Percentiles rank a stretch among this genome's conserved stretches.
phyloP scores from a whole-genome alignment of 345 rosid genomes.

The Eucalyptus grandis region DNA sequence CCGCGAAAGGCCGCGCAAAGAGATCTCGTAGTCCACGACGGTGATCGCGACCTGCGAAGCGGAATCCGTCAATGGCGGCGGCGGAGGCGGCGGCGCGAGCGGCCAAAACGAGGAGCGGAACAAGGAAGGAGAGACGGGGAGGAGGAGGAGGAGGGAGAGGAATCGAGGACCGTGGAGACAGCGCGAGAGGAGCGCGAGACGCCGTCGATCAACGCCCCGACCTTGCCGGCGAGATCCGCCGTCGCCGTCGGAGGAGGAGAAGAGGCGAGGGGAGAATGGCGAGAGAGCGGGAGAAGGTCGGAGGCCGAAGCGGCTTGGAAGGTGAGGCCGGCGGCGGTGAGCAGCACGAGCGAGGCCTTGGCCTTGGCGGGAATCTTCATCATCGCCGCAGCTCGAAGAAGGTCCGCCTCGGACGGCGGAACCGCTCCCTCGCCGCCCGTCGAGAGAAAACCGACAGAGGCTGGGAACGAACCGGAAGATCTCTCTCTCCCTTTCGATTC shows the following conservation, averaged over 20 bases:
- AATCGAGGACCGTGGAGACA: neutral
- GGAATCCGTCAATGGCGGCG: neutral
- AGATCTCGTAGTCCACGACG: constrained; percentile 60
- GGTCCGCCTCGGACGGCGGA: neutral
- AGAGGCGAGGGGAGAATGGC: neutral
- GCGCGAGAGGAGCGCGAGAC: neutral
- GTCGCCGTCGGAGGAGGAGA: neutral
- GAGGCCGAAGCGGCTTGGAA: neutral
- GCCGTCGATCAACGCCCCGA: neutral
- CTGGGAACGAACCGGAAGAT: neutral
- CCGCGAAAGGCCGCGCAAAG: constrained; percentile 17
- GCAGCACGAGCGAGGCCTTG: neutral
- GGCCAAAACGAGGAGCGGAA: neutral
- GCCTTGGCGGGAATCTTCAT: neutral
- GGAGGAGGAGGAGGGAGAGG: neutral
- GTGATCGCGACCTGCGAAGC: constrained; percentile 39
- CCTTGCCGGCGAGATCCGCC: neutral
- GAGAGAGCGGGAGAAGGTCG: neutral
- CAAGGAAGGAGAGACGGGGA: neutral
- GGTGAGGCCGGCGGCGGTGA: neutral
- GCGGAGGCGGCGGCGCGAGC: neutral
- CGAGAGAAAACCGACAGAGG: neutral
- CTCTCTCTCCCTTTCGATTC: neutral
- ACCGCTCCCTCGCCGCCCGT: neutral
- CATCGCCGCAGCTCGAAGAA: neutral